Evolutionary conservation across 352 stramenopile genomes (phyloP).

Genomic region (Globisporangium rhizosaccharum): DNA sequence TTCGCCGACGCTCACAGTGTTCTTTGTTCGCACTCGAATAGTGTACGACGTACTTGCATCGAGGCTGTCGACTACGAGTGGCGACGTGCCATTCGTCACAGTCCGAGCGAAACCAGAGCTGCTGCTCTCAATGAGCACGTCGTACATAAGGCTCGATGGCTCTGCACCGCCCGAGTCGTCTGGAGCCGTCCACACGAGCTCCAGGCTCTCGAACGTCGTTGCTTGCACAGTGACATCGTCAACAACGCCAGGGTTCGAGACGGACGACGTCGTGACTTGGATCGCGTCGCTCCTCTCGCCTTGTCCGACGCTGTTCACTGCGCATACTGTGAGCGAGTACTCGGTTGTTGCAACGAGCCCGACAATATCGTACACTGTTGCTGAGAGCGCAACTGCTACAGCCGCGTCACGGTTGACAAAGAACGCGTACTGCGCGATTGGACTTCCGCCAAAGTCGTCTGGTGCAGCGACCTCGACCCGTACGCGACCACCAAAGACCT

Average conservation of each 20-base stretch:
- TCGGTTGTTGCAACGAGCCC: slow-evolving; percentile 19
- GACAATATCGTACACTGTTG: slow-evolving; percentile 28
- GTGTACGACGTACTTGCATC: slow-evolving; percentile 22
- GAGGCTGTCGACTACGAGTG: slow-evolving; percentile 15
- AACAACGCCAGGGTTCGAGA: slow-evolving; percentile 22
- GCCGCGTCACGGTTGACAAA: slow-evolving; percentile 17
- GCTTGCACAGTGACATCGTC: slow-evolving; percentile 7
- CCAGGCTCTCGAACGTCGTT: slow-evolving; percentile 21
- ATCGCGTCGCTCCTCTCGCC: slow-evolving; percentile 22
- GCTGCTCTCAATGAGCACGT: slow-evolving; percentile 17
- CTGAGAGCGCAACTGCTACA: slow-evolving; percentile 3
- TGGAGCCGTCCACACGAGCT: slow-evolving; percentile 26
- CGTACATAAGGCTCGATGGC: slow-evolving; percentile 19
- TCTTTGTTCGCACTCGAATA: slow-evolving; percentile 27
- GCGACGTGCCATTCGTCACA: neutral
- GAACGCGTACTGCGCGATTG: slow-evolving; percentile 23
- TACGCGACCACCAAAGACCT: slow-evolving; percentile 25
- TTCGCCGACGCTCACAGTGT: slow-evolving; percentile 10
- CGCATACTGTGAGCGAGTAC: slow-evolving; percentile 27
- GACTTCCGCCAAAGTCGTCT: slow-evolving; percentile 31
- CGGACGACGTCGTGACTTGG: slow-evolving; percentile 16
- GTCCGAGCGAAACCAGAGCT: neutral
- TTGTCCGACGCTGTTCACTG: slow-evolving; percentile 25
- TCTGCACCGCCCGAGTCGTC: slow-evolving; percentile 31
- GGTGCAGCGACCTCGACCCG: slow-evolving; percentile 25